Evolutionary conservation across 2,329 filamentous ascomycete genomes (phyloP), one percentile per base, ranked within the genome.

Genomic region (Karstenula rhodostoma): DNA sequence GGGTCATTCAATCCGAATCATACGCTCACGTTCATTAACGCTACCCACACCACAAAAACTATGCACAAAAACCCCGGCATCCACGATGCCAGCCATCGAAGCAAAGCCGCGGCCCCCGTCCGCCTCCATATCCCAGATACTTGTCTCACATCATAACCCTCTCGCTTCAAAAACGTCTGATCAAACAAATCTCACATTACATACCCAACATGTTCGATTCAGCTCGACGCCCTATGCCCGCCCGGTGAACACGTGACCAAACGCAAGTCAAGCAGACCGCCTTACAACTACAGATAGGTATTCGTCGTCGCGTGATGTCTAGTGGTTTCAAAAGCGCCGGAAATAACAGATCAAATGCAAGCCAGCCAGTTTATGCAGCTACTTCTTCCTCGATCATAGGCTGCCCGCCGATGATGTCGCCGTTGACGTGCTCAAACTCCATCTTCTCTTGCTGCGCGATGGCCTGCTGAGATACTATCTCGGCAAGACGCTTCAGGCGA

Each of bases 391-490:
- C 69, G 53, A 72, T 67, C 22, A 71, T 60, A 27, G 66, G 56
- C 59, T 64, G 62, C 9, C 69, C 68, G 49, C 71, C 68, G 54
- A 73, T 66, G 5, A 59, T 65, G 23, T 68, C 64, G 32, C 68
- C 74, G 56, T 75, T 73, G 22, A 65, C 65, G 29, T 67, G 63
- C 48, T 73, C 77, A 52, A 72, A 87, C 51, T 93, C 91, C 63
- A 91, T 81, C 81, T 92, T 94, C 80, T 96, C 93, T 80, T 96
- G 93, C 79, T 98, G 94, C 59, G 94, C 93, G 73, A 98, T 94
- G 33, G 95, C 95, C 80, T 99, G 95, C 33, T 93, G 92, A 40
- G 93, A 96, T 50, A 99, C 95, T 67, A 99, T 98, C 81, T 99
- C 95, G n/a, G 95, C 95, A 56, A 99, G 85, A 62, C 95, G 90